A percentile compares a stretch with the other conserved stretches of the same genome.
phyloP scores from a whole-genome alignment of 352 stramenopile species.

The Phytophthora sp. region DNA sequence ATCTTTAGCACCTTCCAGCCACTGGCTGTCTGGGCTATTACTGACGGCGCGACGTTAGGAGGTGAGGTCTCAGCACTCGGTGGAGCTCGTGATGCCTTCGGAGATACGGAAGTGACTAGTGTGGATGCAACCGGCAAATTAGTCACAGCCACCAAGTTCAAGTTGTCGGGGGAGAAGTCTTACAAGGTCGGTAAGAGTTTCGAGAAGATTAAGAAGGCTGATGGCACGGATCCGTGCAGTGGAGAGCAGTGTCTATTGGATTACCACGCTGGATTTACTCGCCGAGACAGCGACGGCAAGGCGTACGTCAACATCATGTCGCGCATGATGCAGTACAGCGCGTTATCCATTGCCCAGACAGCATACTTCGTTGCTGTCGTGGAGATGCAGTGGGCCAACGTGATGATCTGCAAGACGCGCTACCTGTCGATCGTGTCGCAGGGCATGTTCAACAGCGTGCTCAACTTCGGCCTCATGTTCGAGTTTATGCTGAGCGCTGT shows the following conservation, averaged over 20 bases:
- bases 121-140: constrained; percentile 48
- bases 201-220: constrained; percentile 47
- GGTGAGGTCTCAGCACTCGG: constrained; percentile 39
- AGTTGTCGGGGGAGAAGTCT: constrained; percentile 35
- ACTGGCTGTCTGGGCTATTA: constrained; percentile 79
- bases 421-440: constrained; percentile 91
- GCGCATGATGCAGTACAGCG: constrained; percentile 87
- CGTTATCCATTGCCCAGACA: constrained; percentile 84
- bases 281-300: constrained; percentile 28
- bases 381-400: constrained; percentile 91
- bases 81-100: constrained; percentile 49
- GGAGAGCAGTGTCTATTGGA: constrained; percentile 60
- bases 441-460: constrained; percentile 92
- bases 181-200: constrained; percentile 64
- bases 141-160: constrained; percentile 36
- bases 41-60: constrained; percentile 31
- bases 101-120: constrained; percentile 34
- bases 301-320: constrained; percentile 86
- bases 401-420: constrained; percentile 94
- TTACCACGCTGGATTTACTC: constrained; percentile 59
- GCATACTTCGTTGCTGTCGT: constrained; percentile 89
- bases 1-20: constrained; percentile 78
- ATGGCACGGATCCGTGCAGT: constrained; percentile 42
- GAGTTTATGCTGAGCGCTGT: constrained; percentile 90
- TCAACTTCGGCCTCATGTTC: constrained; percentile 94